Percentiles rank a stretch among this genome's conserved stretches.
Conservation (phyloP, 805 yeast species). For the Candida parachauliodes region DNA sequence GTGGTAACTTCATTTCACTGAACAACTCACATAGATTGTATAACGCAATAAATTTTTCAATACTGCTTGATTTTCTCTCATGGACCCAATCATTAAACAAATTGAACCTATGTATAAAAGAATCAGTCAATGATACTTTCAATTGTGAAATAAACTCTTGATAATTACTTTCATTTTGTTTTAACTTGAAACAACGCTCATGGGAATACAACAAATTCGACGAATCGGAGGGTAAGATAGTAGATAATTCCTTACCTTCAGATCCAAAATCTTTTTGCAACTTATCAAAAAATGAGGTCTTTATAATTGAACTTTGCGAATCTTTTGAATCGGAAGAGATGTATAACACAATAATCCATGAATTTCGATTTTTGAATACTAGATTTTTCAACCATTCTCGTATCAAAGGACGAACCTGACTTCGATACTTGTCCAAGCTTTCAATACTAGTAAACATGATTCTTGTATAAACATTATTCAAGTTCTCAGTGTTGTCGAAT, state of each 20-base stretch:
- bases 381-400: slow-evolving; percentile 68
- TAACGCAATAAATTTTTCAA: slow-evolving; percentile 25
- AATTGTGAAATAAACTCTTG: slow-evolving; percentile 39
- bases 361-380: slow-evolving; percentile 33
- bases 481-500: slow-evolving; percentile 9
- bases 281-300: slow-evolving; percentile 51
- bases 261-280: slow-evolving; percentile 48
- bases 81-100: slow-evolving; percentile 12
- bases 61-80: slow-evolving; percentile 5
- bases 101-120: slow-evolving; percentile 40
- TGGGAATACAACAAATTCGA: slow-evolving; percentile 3
- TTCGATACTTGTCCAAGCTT: slow-evolving; percentile 68
- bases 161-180: slow-evolving; percentile 44
- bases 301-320: slow-evolving; percentile 34
- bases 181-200: slow-evolving; percentile 40
- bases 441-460: slow-evolving; percentile 67
- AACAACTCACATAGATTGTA: slow-evolving; percentile 52
- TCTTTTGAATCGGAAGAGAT: slow-evolving; percentile 38
- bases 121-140: slow-evolving; percentile 47
- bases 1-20: slow-evolving; percentile 52
- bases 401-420: slow-evolving; percentile 77
- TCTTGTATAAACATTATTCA: slow-evolving; percentile 51
- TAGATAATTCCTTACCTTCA: slow-evolving; percentile 33
- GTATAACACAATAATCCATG: slow-evolving; percentile 60
- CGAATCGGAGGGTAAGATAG: slow-evolving; percentile 4